Base-by-base conservation (phyloP, 2,329 filamentous ascomycete genomes). In the Ilyonectria robusta region DNA sequence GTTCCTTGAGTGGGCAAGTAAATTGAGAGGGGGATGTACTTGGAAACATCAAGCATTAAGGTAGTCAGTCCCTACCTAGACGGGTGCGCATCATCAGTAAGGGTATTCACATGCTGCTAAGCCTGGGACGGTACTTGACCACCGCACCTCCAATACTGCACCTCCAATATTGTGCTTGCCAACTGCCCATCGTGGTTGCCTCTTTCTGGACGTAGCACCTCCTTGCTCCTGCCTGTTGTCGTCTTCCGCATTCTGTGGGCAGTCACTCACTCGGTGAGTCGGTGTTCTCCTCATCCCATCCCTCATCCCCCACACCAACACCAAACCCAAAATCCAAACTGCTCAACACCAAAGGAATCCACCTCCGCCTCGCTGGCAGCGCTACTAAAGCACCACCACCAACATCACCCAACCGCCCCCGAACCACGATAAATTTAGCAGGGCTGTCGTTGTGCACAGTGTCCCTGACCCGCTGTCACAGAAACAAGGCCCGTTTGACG, bases 371-470 rank as follows among this genome's bases (percentile, higher is more conserved):
- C 48, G 29, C 31, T 31, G 40, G 7, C 40, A 42, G 15, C 15
- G 19, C 46, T 23, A 51, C 47, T 29, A 51, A 51, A 51, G 40
- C 40, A 42, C 15, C 40, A 42, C 40, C 7, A 42, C 40, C 33
- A 57, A 33, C 59, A 51, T 65, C 67, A 62, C 26, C 65, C 55
- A 59, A 23, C 51, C 46, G 35, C 62, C 62, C 65, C 54, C 19
- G 37, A 57, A 56, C 40, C 44, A 23, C 46, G 65, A 72, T 71
- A 70, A 74, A 73, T 74, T 73, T 73, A 74, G 71, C 57, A 74
- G 68, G 58, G n/a, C 29, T 56, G 31, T 31, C 54, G 59, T 29
- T 56, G 42, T 48, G 50, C 31, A 5, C 29, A 21, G n/a, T 35
- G 31, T 29, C 21, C 31, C 37, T 50, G 59, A 51, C 59, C 59